These are phyloP conservation scores for Eustoma russellianum DNA, from an alignment of 257 asterid species.

Conservation along the genomic window DNA sequence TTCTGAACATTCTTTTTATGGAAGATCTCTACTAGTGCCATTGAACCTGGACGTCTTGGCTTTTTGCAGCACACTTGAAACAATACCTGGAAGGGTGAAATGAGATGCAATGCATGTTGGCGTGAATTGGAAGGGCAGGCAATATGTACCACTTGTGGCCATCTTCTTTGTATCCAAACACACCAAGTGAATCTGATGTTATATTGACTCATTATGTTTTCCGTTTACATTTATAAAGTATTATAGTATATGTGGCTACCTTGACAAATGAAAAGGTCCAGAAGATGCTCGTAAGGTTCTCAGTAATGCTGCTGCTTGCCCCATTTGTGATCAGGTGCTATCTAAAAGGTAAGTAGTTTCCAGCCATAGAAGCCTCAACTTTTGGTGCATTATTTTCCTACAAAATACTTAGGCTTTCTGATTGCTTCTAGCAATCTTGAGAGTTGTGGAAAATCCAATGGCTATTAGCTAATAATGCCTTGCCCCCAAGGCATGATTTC, in stretches of 20 bases:
- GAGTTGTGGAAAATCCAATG: neutral
- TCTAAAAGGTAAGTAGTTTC: constrained; percentile 60
- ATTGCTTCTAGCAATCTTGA: neutral
- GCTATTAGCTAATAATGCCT: neutral
- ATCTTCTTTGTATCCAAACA: constrained; percentile 73
- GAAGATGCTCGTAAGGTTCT: constrained; percentile 88
- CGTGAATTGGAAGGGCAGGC: constrained; percentile 93
- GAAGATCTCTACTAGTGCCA: neutral
- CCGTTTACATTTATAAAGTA: neutral
- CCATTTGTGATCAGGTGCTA: constrained; percentile 95
- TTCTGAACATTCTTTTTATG: no score
- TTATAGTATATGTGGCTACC: constrained; percentile 21
- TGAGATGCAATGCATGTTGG: constrained; percentile 99
- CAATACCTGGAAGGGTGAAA: constrained; percentile 27
- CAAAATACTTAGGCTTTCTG: no score
- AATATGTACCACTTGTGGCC: constrained; percentile 86
- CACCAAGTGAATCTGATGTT: constrained; percentile 3
- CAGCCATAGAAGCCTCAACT: neutral
- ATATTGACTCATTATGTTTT: neutral
- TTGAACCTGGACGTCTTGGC: constrained; percentile 4
- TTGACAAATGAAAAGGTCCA: constrained; percentile 56
- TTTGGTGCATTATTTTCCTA: neutral
- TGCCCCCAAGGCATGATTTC: neutral
- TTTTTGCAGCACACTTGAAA: neutral
- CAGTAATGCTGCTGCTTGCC: constrained; percentile 83